Percentiles rank a stretch among this genome's conserved stretches.
Conservation (phyloP, 164 flowering plant species). For the Stephania yunnanensis region DNA sequence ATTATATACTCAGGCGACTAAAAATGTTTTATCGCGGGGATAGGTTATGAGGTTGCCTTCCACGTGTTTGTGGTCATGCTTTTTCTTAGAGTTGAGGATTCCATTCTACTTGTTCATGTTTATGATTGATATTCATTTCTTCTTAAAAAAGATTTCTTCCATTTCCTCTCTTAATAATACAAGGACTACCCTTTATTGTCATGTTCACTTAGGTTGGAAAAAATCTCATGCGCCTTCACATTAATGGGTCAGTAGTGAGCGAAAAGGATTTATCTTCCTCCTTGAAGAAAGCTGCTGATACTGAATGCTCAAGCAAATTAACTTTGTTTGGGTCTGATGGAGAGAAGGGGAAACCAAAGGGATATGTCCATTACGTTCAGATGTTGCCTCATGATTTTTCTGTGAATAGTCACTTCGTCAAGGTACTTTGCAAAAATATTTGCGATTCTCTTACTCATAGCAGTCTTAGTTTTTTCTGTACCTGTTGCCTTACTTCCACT, state of each 20-base stretch:
- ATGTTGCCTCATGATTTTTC: constrained; percentile 30
- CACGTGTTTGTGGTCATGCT: neutral
- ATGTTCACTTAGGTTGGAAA: constrained; percentile 37
- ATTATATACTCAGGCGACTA: constrained; percentile 6
- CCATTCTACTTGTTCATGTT: neutral
- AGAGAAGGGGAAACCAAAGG: constrained; percentile 31
- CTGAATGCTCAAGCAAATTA: constrained; percentile 23
- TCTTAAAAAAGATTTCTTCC: neutral
- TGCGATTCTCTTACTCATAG: neutral
- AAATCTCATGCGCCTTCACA: constrained; percentile 41
- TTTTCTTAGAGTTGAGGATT: neutral
- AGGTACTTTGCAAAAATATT: constrained; percentile 33
- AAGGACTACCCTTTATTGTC: neutral
- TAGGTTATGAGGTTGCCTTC: neutral
- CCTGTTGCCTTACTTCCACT: neutral
- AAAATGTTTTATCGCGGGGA: neutral
- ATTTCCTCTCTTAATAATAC: neutral
- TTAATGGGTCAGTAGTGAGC: constrained; percentile 58
- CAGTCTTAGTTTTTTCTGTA: neutral
- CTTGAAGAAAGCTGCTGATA: constrained; percentile 16
- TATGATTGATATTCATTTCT: neutral
- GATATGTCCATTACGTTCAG: constrained; percentile 47
- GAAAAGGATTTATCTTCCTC: constrained; percentile 42
- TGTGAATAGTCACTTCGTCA: constrained; percentile 37
- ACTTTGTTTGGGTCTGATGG: constrained; percentile 33